Percentiles rank a stretch among this genome's conserved stretches.
phyloP scores from a whole-genome alignment of 192 early-diverging fungal genomes.

The Thamnidium elegans region DNA sequence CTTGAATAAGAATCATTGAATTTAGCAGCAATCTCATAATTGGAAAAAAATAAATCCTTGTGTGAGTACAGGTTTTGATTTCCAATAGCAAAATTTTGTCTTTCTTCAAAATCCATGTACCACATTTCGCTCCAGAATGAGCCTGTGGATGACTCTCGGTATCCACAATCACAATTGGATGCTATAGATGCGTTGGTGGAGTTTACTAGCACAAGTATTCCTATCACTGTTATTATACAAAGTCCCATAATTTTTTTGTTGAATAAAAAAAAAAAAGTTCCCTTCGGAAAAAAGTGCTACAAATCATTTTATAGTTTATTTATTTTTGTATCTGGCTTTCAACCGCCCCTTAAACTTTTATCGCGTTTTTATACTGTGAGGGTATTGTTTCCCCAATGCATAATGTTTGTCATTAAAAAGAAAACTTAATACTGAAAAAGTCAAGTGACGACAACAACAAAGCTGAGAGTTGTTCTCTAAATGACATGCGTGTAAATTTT shows the following conservation, averaged over 20 bases:
- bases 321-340: too few species aligned
- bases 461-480: neutral
- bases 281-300: too few species aligned
- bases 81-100: neutral
- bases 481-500: neutral
- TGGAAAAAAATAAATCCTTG: conserved; percentile 14
- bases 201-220: too few species aligned
- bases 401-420: too few species aligned
- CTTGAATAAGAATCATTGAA: conserved; percentile 2
- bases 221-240: too few species aligned
- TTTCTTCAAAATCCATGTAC: conserved; percentile 12
- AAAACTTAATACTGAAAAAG: too few species aligned
- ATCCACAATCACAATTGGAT: conserved; percentile 28
- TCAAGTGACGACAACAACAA: neutral
- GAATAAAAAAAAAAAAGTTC: too few species aligned
- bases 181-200: neutral
- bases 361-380: too few species aligned
- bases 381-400: too few species aligned
- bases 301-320: too few species aligned
- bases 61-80: conserved; percentile 1
- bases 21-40: conserved; percentile 19
- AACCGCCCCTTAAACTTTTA: too few species aligned
- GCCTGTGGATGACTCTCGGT: neutral
- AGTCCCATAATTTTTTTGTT: too few species aligned
- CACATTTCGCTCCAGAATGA: conserved; percentile 15